phyloP scores from a whole-genome alignment of 495 filamentous ascomycete species.

The Lophiostoma macrostomum region DNA sequence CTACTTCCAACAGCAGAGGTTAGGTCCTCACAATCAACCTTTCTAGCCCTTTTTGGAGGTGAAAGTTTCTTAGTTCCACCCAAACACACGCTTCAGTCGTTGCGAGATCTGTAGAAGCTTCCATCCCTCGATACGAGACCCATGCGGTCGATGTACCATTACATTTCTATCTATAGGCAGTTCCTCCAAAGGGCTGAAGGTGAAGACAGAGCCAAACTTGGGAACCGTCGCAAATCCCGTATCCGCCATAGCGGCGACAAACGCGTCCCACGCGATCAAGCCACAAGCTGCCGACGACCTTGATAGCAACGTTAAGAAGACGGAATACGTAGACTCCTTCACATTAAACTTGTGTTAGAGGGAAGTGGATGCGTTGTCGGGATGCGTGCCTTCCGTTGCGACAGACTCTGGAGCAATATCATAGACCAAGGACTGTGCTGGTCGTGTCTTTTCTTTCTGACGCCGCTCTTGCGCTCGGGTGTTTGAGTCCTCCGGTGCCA shows the following conservation, averaged over 20 bases:
- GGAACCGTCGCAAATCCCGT: conserved; percentile 6
- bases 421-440: conserved; percentile 6
- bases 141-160: conserved; percentile 6
- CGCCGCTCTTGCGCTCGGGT: not conserved
- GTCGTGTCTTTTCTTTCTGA: conserved; percentile 7
- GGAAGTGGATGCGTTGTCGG: not conserved
- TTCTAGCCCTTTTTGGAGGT: too few relatives aligned
- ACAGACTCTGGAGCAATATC: not conserved
- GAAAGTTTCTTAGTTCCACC: conserved; percentile 6
- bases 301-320: conserved; percentile 6
- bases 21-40: too few relatives aligned
- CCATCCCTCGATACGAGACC: conserved; percentile 3
- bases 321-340: conserved; percentile 1
- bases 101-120: not conserved
- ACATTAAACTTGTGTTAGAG: not conserved
- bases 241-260: conserved; percentile 4
- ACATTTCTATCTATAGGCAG: conserved; percentile 1
- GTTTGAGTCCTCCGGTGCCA: not conserved
- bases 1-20: too few relatives aligned
- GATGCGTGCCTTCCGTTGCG: not conserved
- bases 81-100: conserved; percentile 8
- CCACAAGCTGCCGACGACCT: conserved; percentile 12
- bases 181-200: conserved; percentile 3
- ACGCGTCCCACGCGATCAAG: conserved; percentile 1
- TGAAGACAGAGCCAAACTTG: conserved; percentile 13